Percentiles rank a stretch among this genome's conserved stretches.
Conservation (phyloP, 1,139 yeast genomes). For the Nakaseomyces sp. region DNA sequence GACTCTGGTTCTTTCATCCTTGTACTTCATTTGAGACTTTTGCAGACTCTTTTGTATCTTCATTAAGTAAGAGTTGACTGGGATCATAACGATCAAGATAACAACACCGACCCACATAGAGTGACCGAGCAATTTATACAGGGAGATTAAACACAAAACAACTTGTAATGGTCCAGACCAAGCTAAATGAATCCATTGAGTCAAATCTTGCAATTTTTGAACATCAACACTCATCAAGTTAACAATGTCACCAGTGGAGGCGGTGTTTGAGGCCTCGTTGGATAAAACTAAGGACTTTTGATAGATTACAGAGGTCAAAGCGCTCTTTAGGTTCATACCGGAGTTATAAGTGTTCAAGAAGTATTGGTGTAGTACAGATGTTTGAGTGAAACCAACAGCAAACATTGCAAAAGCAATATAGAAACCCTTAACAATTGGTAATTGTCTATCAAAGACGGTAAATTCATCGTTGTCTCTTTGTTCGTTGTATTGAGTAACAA, state of each 20-base stretch:
- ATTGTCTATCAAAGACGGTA: conserved; percentile 22
- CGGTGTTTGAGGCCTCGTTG: conserved; percentile 69
- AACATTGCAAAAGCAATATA: conserved; percentile 83
- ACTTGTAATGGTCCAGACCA: conserved; percentile 99
- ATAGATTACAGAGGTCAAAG: conserved; percentile 72
- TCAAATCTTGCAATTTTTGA: conserved; percentile 83
- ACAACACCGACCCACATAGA: conserved; percentile 97
- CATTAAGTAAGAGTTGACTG: conserved; percentile 70
- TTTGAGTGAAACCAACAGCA: conserved; percentile 69
- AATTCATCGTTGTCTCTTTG: conserved; percentile 30
- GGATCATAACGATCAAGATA: conserved; percentile 76
- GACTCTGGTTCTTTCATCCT: conserved; percentile 60
- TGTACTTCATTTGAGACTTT: conserved; percentile 59
- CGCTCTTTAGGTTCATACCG: conserved; percentile 82
- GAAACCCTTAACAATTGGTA: conserved; percentile 69
- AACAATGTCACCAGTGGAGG: conserved; percentile 94
- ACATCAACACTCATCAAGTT: conserved; percentile 96
- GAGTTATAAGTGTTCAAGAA: conserved; percentile 81
- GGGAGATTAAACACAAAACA: conserved; percentile 62
- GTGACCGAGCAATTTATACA: conserved; percentile 70
- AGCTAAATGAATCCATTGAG: conserved; percentile 75
- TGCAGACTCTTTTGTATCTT: conserved; percentile 68
- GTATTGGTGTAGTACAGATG: conserved; percentile 83
- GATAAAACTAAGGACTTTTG: conserved; percentile 73
- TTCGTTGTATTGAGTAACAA: conserved; percentile 68